Evolutionary conservation across 1,284 basidiomycete species (phyloP), one percentile per base, ranked within the genome.

Genomic region (Boletus albobrunnescens): DNA sequence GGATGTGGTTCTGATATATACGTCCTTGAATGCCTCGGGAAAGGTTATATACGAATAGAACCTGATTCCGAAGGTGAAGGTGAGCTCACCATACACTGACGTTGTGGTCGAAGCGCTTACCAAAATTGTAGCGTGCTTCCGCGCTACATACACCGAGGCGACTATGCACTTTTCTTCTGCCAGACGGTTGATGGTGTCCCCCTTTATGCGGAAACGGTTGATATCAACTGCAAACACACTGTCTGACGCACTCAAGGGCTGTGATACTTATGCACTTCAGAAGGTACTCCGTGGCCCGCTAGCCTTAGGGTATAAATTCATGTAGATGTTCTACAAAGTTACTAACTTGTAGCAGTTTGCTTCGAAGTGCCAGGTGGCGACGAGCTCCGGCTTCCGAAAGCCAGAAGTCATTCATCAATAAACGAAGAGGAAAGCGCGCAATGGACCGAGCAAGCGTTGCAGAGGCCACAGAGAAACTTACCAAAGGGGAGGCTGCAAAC

Each of bases 1-100:
- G 81, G 82, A 9, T 93, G 90, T 56, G 91, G 93, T 0, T 73
- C 73, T 3, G 75, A 83, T 19, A 67, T 79, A 7, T 91, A 87
- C 63, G 77, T 96, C 9, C 73, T 98, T 1, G 88, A 94, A 54
- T 82, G 89, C 49, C 66, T 94, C 16, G 82, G 81, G 4, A 78
- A 76, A 49, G 92, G 93, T 0, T 80, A 79, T 59, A 72, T 96
- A 46, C 80, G 83, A 19, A 75, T 97, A 13, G 79, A 86, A 51
- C 76, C 71, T 11, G 55, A 59, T 33, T 36, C 70, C 55, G 59
- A 57, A 57, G 58, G 70, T 51, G 66, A 75, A 64, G 63, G 71
- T 63, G 31, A 36, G 46, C 20, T 24, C 19, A 27, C 27, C 31
- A 36, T 45, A 16, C 13, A 27, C 14, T 24, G 23, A n/a, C n/a